These are phyloP conservation scores for Raphanus hybrid DNA, from an alignment of 441 rosid species.

Conservation along the genomic window DNA sequence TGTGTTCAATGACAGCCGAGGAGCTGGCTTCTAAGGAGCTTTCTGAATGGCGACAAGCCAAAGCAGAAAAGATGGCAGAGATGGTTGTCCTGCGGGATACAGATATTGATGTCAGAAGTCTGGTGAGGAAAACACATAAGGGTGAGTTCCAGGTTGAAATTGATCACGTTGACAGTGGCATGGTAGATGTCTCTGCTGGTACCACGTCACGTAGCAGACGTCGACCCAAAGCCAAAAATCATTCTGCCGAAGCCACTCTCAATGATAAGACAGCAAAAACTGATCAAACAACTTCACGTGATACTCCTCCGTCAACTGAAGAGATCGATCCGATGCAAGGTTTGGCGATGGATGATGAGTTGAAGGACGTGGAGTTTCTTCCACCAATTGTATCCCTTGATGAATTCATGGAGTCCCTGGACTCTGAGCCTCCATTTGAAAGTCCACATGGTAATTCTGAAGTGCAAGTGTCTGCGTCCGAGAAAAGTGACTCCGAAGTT, in stretches of 20 bases:
- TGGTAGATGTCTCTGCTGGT: slow-evolving; percentile 70
- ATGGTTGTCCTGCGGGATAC: slow-evolving; percentile 94
- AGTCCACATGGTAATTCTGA: slow-evolving; percentile 51
- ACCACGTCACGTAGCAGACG: slow-evolving; percentile 42
- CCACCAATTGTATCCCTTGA: slow-evolving; percentile 95
- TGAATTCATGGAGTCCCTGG: slow-evolving; percentile 92
- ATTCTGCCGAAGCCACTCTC: slow-evolving; percentile 41
- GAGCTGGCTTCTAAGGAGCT: slow-evolving; percentile 99
- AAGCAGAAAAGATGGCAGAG: slow-evolving; percentile 95
- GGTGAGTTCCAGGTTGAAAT: slow-evolving; percentile 96
- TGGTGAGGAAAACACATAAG: slow-evolving; percentile 97
- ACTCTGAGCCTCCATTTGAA: slow-evolving; percentile 90
- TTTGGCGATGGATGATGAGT: slow-evolving; percentile 80
- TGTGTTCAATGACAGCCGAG: slow-evolving; percentile 95
- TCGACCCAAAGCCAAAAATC: slow-evolving; percentile 39
- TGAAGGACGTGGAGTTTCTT: slow-evolving; percentile 80
- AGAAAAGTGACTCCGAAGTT: slow-evolving; percentile 53
- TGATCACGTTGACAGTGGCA: slow-evolving; percentile 63
- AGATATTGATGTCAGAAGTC: slow-evolving; percentile 73
- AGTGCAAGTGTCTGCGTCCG: slow-evolving; percentile 41
- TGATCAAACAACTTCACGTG: slow-evolving; percentile 41
- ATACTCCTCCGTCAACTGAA: slow-evolving; percentile 68
- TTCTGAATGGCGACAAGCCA: slow-evolving; percentile 95
- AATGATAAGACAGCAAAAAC: slow-evolving; percentile 45
- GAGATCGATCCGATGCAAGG: slow-evolving; percentile 48